Evolutionary conservation across 495 filamentous ascomycete genomes (phyloP).

Genomic region (Penicillium mononematosum): DNA sequence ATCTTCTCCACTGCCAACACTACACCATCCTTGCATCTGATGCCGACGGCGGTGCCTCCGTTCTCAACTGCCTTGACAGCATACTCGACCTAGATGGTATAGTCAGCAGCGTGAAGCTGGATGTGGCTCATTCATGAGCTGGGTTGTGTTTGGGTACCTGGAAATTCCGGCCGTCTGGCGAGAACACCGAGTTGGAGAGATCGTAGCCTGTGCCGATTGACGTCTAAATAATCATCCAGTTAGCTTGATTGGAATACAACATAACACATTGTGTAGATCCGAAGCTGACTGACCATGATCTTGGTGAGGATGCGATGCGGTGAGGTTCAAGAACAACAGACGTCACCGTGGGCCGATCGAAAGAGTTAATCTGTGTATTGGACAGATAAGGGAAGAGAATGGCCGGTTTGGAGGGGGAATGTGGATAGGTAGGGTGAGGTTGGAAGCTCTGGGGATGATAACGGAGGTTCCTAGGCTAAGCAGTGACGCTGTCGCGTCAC

Average conservation of each 20-base stretch:
- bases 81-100: conserved; percentile 73
- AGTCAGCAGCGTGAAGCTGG: conserved; percentile 12
- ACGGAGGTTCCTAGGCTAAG: conserved; percentile 8
- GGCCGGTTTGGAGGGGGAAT: conserved; percentile 4
- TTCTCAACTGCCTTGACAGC: conserved; percentile 98
- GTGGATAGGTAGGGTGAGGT: conserved; percentile 15
- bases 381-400: neutral
- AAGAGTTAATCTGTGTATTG: conserved; percentile 1
- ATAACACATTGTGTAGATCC: neutral
- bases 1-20: conserved; percentile 97
- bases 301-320: conserved; percentile 15
- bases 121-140: conserved; percentile 7
- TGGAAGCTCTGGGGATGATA: conserved; percentile 24
- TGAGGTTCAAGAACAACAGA: conserved; percentile 10
- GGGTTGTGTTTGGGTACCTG: conserved; percentile 53
- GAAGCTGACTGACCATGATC: conserved; percentile 35
- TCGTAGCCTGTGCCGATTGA: conserved; percentile 99
- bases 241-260: conserved; percentile 9
- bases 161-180: conserved; percentile 97
- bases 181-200: conserved; percentile 98
- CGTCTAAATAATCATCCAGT: conserved; percentile 56
- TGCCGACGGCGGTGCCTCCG: conserved; percentile 93
- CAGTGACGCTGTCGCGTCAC: conserved; percentile 27
- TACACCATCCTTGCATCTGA: conserved; percentile 95
- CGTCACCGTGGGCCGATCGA: conserved; percentile 11